These are phyloP conservation scores for Crithidia brevicula DNA, from an alignment of 208 protist species.

Conservation along the genomic window DNA sequence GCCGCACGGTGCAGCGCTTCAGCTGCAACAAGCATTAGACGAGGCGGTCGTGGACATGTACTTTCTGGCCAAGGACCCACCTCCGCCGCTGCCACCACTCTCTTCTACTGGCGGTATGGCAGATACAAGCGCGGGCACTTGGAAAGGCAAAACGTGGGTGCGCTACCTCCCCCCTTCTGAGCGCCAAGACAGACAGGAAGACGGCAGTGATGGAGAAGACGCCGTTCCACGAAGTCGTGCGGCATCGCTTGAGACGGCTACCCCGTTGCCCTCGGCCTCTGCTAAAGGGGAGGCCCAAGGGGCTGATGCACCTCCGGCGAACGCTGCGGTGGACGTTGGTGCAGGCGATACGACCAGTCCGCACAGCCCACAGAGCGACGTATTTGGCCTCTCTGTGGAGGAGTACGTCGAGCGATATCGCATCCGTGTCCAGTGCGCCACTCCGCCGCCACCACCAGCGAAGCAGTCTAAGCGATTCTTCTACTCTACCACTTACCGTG, in stretches of 20 bases:
- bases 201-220: no score
- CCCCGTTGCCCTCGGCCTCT: neutral
- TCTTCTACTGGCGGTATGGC: neutral
- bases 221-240: neutral
- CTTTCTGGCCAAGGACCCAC: slow-evolving; percentile 29
- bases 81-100: neutral
- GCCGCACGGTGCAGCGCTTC: slow-evolving; percentile 17
- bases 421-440: slow-evolving; percentile 16
- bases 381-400: neutral
- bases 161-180: slow-evolving; percentile 24
- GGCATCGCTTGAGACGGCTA: slow-evolving; percentile 7
- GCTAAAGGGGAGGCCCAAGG: no score
- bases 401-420: slow-evolving; percentile 22
- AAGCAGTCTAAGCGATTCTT: slow-evolving; percentile 72
- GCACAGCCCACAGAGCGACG: no score
- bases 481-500: slow-evolving; percentile 43
- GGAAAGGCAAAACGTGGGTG: slow-evolving; percentile 26
- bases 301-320: no score
- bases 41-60: slow-evolving; percentile 69
- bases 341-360: no score
- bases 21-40: slow-evolving; percentile 46
- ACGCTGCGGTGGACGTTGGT: no score
- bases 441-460: slow-evolving; percentile 10
- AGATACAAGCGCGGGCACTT: slow-evolving; percentile 5
- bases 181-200: slow-evolving; percentile 10